These are phyloP conservation scores for Xylogone sp. DNA, from an alignment of 2,329 filamentous ascomycete genomes.

Conservation along the genomic window DNA sequence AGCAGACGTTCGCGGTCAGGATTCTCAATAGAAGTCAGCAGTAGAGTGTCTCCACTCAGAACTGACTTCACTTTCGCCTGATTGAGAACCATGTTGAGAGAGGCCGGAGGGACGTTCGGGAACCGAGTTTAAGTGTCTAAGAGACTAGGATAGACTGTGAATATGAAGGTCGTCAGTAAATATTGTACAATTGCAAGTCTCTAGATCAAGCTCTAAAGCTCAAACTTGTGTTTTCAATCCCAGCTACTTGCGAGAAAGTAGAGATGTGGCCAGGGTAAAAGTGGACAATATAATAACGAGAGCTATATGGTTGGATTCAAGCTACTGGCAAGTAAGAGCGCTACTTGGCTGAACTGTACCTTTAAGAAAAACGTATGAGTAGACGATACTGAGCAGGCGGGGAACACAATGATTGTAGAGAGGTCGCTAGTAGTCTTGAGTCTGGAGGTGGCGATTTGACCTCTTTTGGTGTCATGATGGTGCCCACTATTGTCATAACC, in stretches of 20 bases:
- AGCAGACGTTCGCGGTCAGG: conserved; percentile 79
- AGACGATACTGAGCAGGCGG: too few species aligned
- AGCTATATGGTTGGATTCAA: too few species aligned
- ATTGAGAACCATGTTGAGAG: conserved; percentile 28
- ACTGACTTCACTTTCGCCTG: conserved; percentile 86
- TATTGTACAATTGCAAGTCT: background rate
- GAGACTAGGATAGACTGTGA: background rate
- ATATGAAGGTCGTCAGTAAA: background rate
- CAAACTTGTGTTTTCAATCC: background rate
- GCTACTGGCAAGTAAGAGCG: too few species aligned
- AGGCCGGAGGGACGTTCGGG: conserved; percentile 25
- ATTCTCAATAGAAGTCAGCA: conserved; percentile 78
- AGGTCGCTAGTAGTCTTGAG: too few species aligned
- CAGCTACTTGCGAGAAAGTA: background rate
- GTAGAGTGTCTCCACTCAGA: conserved; percentile 86
- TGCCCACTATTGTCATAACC: too few species aligned
- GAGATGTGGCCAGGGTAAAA: background rate
- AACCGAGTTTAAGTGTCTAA: conserved; percentile 11
- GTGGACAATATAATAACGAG: background rate
- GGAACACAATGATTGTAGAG: too few species aligned
- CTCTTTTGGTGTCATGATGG: too few species aligned
- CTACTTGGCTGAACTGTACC: too few species aligned
- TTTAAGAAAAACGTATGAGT: too few species aligned
- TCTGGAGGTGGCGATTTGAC: too few species aligned
- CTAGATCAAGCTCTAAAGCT: background rate